These are phyloP conservation scores for Salinomyces thailandicus DNA, from an alignment of 2,329 filamentous ascomycete species.

Conservation along the genomic window DNA sequence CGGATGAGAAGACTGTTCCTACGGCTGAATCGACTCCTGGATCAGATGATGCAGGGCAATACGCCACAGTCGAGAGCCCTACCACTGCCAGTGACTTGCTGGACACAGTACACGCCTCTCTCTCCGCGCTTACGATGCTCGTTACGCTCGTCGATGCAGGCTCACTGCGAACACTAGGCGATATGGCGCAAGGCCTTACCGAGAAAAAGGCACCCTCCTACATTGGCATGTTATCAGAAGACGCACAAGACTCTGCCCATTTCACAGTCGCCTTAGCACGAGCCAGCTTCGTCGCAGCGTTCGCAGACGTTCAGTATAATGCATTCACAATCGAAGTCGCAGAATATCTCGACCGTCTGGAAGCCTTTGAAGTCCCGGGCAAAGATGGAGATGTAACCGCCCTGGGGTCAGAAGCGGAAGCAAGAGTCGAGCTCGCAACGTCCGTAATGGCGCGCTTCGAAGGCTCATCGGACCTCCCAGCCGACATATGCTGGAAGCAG, in stretches of 20 bases:
- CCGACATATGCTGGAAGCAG: slow-evolving; percentile 40
- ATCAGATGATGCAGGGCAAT: slow-evolving; percentile 38
- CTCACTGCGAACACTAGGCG: slow-evolving; percentile 41
- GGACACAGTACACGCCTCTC: slow-evolving; percentile 56
- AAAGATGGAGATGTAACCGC: slow-evolving; percentile 47
- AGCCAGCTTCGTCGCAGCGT: slow-evolving; percentile 46
- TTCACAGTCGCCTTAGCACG: slow-evolving; percentile 41
- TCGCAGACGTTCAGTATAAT: slow-evolving; percentile 49
- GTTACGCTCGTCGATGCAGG: slow-evolving; percentile 41
- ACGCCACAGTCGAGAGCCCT: slow-evolving; percentile 57
- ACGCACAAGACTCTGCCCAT: slow-evolving; percentile 19
- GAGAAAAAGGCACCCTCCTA: slow-evolving; percentile 46
- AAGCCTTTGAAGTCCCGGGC: slow-evolving; percentile 22
- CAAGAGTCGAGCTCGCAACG: slow-evolving; percentile 20
- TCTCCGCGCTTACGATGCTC: slow-evolving; percentile 37
- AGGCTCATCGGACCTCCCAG: slow-evolving; percentile 11
- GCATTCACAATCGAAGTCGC: slow-evolving; percentile 38
- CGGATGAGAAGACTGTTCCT: slow-evolving; percentile 6
- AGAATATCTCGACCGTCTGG: slow-evolving; percentile 41
- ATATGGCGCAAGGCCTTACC: slow-evolving; percentile 48
- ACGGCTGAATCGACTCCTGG: slow-evolving; percentile 4
- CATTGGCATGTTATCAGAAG: slow-evolving; percentile 28
- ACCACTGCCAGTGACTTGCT: slow-evolving; percentile 54
- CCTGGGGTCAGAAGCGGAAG: slow-evolving; percentile 28
- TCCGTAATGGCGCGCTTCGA: slow-evolving; percentile 19